Conservation (phyloP, 192 early-diverging fungal genomes). For the Backusella circina region DNA sequence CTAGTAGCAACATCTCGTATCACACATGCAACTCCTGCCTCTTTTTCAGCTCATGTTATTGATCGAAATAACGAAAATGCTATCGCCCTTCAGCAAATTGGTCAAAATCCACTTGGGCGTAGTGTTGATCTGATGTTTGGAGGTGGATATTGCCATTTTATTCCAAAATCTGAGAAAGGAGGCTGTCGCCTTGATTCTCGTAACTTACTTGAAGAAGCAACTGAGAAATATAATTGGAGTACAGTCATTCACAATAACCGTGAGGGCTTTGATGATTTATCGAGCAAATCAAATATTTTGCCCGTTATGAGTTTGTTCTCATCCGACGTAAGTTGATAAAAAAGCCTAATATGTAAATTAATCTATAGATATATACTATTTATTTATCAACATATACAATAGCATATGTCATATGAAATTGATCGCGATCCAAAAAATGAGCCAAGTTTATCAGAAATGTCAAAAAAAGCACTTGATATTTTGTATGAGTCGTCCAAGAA, state of each 20-base stretch:
- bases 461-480: conserved; percentile 76
- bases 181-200: conserved; percentile 72
- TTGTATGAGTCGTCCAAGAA: conserved; percentile 46
- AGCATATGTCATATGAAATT: conserved; percentile 93
- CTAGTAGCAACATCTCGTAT: conserved; percentile 92
- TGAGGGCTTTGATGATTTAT: conserved; percentile 61
- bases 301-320: conserved; percentile 80
- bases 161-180: conserved; percentile 46
- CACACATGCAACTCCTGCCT: conserved; percentile 88
- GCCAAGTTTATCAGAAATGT: conserved; percentile 85
- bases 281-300: conserved; percentile 32
- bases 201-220: conserved; percentile 60
- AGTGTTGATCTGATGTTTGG: conserved; percentile 88
- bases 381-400: not conserved
- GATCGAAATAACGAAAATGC: conserved; percentile 77
- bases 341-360: not conserved
- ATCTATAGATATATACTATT: not conserved
- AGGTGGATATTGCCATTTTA: conserved; percentile 88
- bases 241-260: conserved; percentile 45
- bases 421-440: conserved; percentile 67
- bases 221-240: conserved; percentile 58
- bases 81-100: conserved; percentile 90
- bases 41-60: conserved; percentile 79
- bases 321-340: conserved; percentile 42
- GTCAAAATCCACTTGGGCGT: conserved; percentile 81